A percentile compares a stretch with the other conserved stretches of the same genome.
Conservation (phyloP, 2,329 filamentous ascomycete species). For the Samsoniella hepiali region DNA sequence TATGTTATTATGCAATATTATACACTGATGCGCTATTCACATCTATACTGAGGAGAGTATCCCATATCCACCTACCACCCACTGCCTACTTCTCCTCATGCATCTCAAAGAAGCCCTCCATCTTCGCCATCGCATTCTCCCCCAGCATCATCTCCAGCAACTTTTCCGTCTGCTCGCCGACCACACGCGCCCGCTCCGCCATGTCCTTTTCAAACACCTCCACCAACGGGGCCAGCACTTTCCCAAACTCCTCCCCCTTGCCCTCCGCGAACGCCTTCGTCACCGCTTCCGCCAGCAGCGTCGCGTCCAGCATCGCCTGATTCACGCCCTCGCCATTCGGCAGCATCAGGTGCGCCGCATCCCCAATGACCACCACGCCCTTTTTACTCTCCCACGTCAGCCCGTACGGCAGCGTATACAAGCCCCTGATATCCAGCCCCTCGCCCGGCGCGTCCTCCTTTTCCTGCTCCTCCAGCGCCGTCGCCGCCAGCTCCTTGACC, state of each 20-base stretch:
- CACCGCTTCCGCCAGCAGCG: constrained; percentile 40
- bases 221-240: constrained; percentile 22
- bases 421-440: constrained; percentile 25
- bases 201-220: constrained; percentile 26
- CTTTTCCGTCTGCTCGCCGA: constrained; percentile 4
- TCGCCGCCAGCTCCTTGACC: constrained; percentile 29
- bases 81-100: not conserved
- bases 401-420: constrained; percentile 43
- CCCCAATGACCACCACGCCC: constrained; percentile 51
- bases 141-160: constrained; percentile 12
- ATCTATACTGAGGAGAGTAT: too few relatives aligned
- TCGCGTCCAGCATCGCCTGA: constrained; percentile 47
- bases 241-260: constrained; percentile 18
- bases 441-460: constrained; percentile 14
- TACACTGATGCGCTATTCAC: too few relatives aligned
- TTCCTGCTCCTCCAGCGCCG: constrained; percentile 28
- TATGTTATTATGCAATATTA: too few relatives aligned
- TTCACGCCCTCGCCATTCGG: constrained; percentile 55
- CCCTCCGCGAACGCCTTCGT: not conserved
- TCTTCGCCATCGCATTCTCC: not conserved
- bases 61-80: too few relatives aligned
- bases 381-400: constrained; percentile 38
- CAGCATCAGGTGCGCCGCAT: constrained; percentile 53
- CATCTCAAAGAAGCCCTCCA: not conserved
- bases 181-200: constrained; percentile 5